Evolutionary conservation across 495 filamentous ascomycete genomes (phyloP).

Genomic region (Chlorociboria aeruginascens): DNA sequence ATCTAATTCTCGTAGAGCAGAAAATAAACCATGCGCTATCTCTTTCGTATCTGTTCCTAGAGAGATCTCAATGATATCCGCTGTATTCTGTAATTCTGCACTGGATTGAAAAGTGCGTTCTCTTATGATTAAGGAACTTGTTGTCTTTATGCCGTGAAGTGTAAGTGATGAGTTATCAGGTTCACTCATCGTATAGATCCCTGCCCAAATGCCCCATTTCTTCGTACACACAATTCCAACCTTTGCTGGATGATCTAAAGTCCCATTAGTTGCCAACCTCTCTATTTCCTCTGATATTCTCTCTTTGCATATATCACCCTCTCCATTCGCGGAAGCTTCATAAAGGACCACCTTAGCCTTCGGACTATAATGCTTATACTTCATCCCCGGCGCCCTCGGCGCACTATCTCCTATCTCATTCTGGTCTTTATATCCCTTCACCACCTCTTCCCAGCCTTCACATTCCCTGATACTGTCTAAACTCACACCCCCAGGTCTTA

Average conservation of each 20-base stretch:
- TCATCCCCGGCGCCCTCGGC: conserved; percentile 92
- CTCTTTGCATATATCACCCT: background rate
- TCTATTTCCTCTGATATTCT: conserved; percentile 1
- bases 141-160: no score
- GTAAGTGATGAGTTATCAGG: no score
- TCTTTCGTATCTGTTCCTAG: conserved; percentile 56
- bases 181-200: conserved; percentile 3
- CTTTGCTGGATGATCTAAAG: conserved; percentile 25
- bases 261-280: conserved; percentile 14
- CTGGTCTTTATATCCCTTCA: conserved; percentile 61
- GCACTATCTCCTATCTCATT: conserved; percentile 39
- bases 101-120: background rate
- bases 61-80: conserved; percentile 41
- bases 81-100: conserved; percentile 9
- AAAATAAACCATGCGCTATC: conserved; percentile 79
- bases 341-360: conserved; percentile 78
- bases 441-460: conserved; percentile 68
- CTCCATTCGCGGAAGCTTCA: conserved; percentile 30
- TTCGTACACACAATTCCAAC: conserved; percentile 37
- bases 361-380: conserved; percentile 96
- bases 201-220: conserved; percentile 25
- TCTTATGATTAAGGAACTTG: no score
- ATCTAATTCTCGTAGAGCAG: conserved; percentile 77
- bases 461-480: conserved; percentile 66
- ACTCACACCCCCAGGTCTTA: conserved; percentile 85